These are phyloP conservation scores for Aspergillus sclerotiicarbonarius DNA, from an alignment of 495 filamentous ascomycete genomes.

Conservation along the genomic window DNA sequence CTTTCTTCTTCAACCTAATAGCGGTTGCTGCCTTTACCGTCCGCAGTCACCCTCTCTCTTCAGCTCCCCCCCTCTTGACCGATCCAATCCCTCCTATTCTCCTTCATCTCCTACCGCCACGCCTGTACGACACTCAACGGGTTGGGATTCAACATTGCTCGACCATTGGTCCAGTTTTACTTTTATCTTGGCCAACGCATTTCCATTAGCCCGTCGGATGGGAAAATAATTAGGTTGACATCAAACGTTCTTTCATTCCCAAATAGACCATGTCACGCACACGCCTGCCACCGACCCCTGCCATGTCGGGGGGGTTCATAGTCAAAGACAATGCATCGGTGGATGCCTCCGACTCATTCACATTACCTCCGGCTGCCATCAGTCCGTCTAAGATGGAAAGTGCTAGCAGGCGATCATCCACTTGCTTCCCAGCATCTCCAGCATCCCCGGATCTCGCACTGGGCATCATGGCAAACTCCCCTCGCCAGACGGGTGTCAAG, in stretches of 20 bases:
- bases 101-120: not conserved
- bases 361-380: constrained; percentile 81
- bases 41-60: not conserved
- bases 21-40: not conserved
- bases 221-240: not conserved
- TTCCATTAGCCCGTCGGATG: not conserved
- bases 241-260: not conserved
- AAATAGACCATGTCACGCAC: constrained; percentile 63
- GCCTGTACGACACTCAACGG: constrained; percentile 2
- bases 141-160: not conserved
- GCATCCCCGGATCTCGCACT: constrained; percentile 47
- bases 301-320: constrained; percentile 77
- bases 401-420: constrained; percentile 43
- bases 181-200: not conserved
- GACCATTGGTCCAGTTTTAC: constrained; percentile 3
- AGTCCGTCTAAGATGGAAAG: constrained; percentile 36
- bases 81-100: not conserved
- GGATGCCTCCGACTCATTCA: constrained; percentile 62
- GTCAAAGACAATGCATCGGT: constrained; percentile 65
- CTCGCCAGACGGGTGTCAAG: constrained; percentile 56
- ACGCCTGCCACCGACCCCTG: constrained; percentile 75
- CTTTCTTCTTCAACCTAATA: not conserved
- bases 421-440: constrained; percentile 56
- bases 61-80: not conserved
- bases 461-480: constrained; percentile 49